phyloP scores from a whole-genome alignment of 1,284 basidiomycete genomes.

The Malassezia dermatis region DNA sequence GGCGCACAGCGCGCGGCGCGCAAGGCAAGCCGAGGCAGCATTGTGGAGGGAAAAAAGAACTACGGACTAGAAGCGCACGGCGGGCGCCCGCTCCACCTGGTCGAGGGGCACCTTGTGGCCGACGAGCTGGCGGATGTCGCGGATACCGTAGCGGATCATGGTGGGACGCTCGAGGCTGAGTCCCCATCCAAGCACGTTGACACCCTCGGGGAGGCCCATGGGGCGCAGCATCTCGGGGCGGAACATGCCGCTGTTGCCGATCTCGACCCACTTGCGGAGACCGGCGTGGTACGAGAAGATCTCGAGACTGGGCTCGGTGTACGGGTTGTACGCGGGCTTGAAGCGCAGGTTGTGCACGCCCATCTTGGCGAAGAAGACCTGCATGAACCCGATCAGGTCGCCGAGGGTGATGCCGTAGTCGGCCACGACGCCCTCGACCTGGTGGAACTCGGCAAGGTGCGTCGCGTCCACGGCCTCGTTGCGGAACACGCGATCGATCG shows the following conservation, averaged over 20 bases:
- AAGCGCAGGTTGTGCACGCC: slow-evolving; percentile 84
- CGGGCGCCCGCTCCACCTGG: slow-evolving; percentile 39
- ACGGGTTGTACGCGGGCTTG: slow-evolving; percentile 83
- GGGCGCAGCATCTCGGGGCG: slow-evolving; percentile 92
- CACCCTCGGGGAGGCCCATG: slow-evolving; percentile 95
- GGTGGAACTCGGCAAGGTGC: slow-evolving; percentile 98
- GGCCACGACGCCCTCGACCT: slow-evolving; percentile 97
- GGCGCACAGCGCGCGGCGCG: background rate
- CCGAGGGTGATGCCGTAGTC: slow-evolving; percentile 89
- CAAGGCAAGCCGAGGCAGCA: background rate
- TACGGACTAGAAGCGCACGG: slow-evolving; percentile 37
- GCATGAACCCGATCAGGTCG: slow-evolving; percentile 69
- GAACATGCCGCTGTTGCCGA: slow-evolving; percentile 86
- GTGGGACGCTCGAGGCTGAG: slow-evolving; percentile 92
- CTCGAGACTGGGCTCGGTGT: slow-evolving; percentile 80
- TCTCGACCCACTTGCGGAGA: slow-evolving; percentile 89
- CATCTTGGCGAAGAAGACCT: slow-evolving; percentile 87
- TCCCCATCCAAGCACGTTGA: slow-evolving; percentile 95
- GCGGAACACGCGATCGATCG: slow-evolving; percentile 95
- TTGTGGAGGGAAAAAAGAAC: background rate
- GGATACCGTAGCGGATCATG: slow-evolving; percentile 80
- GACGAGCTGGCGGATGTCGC: slow-evolving; percentile 89
- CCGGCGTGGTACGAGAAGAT: slow-evolving; percentile 97
- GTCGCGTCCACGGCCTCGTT: slow-evolving; percentile 99
- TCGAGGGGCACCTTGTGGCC: slow-evolving; percentile 78